A percentile compares a stretch with the other conserved stretches of the same genome.
Conservation (phyloP, 441 rosid species). For the Flueggea neowawraea region DNA sequence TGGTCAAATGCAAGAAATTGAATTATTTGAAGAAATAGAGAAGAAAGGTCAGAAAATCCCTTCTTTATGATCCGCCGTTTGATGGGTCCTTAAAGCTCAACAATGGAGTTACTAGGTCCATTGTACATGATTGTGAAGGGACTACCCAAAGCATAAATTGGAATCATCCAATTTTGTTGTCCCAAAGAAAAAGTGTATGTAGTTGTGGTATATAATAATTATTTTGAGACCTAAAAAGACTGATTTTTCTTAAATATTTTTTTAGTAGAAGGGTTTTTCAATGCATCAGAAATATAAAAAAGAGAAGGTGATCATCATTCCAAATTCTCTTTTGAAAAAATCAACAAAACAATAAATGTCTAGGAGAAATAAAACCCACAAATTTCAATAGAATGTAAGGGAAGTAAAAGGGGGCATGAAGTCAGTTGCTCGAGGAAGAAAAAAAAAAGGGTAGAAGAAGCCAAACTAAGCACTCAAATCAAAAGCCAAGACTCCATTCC, state of each 20-base stretch:
- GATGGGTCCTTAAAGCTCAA: background rate
- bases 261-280: background rate
- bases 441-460: background rate
- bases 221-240: background rate
- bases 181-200: background rate
- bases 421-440: background rate
- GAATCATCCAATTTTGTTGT: background rate
- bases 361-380: slow-evolving; percentile 1
- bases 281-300: background rate
- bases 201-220: background rate
- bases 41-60: background rate
- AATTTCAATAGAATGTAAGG: background rate
- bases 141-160: background rate
- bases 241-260: background rate
- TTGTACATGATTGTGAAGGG: background rate
- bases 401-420: background rate
- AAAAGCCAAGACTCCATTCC: background rate
- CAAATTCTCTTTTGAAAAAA: background rate
- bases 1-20: too few species aligned
- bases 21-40: background rate
- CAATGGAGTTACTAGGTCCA: background rate
- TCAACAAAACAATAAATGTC: background rate
- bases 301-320: background rate
- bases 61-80: too few species aligned
- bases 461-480: background rate